A percentile compares a stretch with the other conserved stretches of the same genome.
Evolutionary conservation across 208 protist species (phyloP).

Genomic region (Leishmania amazonensis): DNA sequence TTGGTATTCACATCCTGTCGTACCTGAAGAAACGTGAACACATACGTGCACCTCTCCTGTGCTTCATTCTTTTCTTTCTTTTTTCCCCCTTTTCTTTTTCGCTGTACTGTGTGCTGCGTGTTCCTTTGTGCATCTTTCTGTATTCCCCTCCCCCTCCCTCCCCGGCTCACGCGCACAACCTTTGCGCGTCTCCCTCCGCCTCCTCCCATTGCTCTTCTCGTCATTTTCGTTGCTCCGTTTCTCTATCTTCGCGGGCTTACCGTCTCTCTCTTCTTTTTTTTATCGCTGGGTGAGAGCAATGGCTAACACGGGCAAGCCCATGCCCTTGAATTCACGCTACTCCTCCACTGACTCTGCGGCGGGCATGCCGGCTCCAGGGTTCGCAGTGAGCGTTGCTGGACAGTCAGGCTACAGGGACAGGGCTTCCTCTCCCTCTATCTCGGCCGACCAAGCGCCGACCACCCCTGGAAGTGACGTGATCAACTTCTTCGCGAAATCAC

Average conservation of each 20-base stretch:
- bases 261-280: background rate
- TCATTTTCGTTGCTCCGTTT: background rate
- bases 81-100: background rate
- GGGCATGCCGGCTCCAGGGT: background rate
- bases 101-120: slow-evolving; percentile 10
- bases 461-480: background rate
- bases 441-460: background rate
- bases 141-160: slow-evolving; percentile 4
- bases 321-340: slow-evolving; percentile 4
- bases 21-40: background rate
- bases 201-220: slow-evolving; percentile 6
- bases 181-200: background rate
- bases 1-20: background rate
- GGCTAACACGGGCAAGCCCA: background rate
- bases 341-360: background rate
- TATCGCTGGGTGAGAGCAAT: background rate
- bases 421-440: background rate
- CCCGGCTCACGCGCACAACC: background rate
- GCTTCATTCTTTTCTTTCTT: background rate
- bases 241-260: background rate
- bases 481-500: slow-evolving; percentile 18
- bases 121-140: slow-evolving; percentile 9
- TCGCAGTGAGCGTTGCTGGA: background rate
- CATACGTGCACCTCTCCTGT: background rate
- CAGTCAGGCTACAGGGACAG: background rate